Evolutionary conservation across 2,329 filamentous ascomycete genomes (phyloP).

Genomic region (Coniochaeta sp.): DNA sequence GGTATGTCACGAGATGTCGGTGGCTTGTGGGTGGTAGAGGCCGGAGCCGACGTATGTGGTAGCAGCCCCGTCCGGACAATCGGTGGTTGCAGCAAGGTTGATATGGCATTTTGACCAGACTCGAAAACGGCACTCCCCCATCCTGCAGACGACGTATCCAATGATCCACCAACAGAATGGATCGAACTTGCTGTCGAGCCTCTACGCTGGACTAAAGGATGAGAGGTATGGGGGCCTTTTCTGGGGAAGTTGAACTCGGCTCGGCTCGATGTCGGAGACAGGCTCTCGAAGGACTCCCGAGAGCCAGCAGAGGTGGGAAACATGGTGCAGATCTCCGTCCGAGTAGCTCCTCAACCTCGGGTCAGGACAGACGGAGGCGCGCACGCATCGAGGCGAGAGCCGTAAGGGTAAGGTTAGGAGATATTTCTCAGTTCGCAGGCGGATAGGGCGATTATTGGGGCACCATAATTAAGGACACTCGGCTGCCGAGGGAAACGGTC

Average conservation of each 20-base stretch:
- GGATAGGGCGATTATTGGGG: background rate
- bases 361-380: constrained; percentile 1
- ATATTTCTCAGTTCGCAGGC: background rate
- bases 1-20: constrained; percentile 87
- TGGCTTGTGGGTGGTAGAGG: constrained; percentile 67
- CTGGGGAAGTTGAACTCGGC: constrained; percentile 50
- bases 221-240: constrained; percentile 34
- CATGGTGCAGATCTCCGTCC: constrained; percentile 38
- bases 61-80: constrained; percentile 83
- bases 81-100: constrained; percentile 83
- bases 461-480: background rate
- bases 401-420: background rate
- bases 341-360: constrained; percentile 16
- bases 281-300: constrained; percentile 59
- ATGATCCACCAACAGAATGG: constrained; percentile 74
- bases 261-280: constrained; percentile 43
- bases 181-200: constrained; percentile 84
- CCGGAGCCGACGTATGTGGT: constrained; percentile 65
- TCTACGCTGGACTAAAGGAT: constrained; percentile 50
- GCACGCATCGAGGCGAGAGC: background rate
- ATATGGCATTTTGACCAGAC: constrained; percentile 88
- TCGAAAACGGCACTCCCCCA: constrained; percentile 46
- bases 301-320: constrained; percentile 48
- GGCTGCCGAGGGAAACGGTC: background rate
- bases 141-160: constrained; percentile 60